Conservation (phyloP, 768 basidiomycete genomes). For the Steccherinum ochraceum region DNA sequence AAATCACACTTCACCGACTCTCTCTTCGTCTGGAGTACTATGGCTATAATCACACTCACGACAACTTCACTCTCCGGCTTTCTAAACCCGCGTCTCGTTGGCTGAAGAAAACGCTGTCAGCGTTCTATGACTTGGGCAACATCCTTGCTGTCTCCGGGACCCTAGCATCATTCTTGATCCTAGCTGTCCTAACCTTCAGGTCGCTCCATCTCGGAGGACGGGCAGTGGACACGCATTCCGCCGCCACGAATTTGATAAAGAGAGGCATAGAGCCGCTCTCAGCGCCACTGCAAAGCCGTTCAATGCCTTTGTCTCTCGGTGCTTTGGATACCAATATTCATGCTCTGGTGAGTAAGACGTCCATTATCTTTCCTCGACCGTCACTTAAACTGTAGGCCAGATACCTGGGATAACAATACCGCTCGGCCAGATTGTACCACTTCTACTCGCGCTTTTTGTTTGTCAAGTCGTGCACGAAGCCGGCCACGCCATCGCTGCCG, state of each 20-base stretch:
- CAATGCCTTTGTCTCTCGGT: too few relatives aligned
- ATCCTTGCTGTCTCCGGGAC: conserved; percentile 42
- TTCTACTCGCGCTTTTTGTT: conserved; percentile 54
- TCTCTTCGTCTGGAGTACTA: conserved; percentile 40
- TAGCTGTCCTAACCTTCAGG: conserved; percentile 29
- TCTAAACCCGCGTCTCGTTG: too few relatives aligned
- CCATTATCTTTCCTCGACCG: neutral
- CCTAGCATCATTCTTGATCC: conserved; percentile 32
- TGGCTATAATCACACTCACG: conserved; percentile 43
- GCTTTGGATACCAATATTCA: too few relatives aligned
- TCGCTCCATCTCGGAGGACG: too few relatives aligned
- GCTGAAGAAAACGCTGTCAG: too few relatives aligned
- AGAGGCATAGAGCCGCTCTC: too few relatives aligned
- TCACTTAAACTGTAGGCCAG: conserved; percentile 28
- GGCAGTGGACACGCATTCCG: neutral
- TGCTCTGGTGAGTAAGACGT: conserved; percentile 12
- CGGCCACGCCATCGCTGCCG: conserved; percentile 74
- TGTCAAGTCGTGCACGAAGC: conserved; percentile 74
- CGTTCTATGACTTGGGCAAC: conserved; percentile 48
- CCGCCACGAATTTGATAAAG: too few relatives aligned
- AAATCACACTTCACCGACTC: conserved; percentile 15
- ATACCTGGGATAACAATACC: conserved; percentile 83
- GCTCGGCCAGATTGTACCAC: conserved; percentile 58
- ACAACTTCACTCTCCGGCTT: conserved; percentile 32
- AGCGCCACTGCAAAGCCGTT: too few relatives aligned